These are phyloP conservation scores for Ottelia alismoides DNA, from an alignment of 106 monocot genomes.

Conservation along the genomic window DNA sequence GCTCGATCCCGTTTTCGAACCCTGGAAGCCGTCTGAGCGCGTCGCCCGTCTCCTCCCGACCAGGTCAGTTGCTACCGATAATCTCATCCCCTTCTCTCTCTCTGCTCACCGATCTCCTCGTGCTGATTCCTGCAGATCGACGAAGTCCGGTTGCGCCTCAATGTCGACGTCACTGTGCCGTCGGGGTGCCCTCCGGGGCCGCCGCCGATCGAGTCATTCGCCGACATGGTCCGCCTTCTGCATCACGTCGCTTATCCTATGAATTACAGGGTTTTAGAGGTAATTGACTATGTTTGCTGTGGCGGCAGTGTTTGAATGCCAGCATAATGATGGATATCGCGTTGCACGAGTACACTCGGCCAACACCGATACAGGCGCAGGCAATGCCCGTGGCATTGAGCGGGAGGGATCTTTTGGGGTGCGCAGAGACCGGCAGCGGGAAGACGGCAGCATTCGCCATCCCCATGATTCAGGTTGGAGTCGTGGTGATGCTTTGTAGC, in stretches of 20 bases:
- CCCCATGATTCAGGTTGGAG: slow-evolving; percentile 51
- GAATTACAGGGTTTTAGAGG: background rate
- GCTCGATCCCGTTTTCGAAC: slow-evolving; percentile 26
- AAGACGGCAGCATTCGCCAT: slow-evolving; percentile 61
- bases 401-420: slow-evolving; percentile 46
- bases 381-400: slow-evolving; percentile 49
- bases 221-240: slow-evolving; percentile 31
- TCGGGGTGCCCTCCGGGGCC: slow-evolving; percentile 24
- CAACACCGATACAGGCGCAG: slow-evolving; percentile 57
- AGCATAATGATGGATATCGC: slow-evolving; percentile 53
- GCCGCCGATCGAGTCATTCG: slow-evolving; percentile 43
- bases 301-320: slow-evolving; percentile 29
- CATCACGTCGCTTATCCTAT: too few relatives aligned
- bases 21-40: slow-evolving; percentile 42
- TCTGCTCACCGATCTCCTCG: background rate
- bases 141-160: slow-evolving; percentile 34
- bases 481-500: background rate
- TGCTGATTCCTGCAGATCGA: slow-evolving; percentile 27
- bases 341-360: slow-evolving; percentile 36
- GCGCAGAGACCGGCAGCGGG: slow-evolving; percentile 56
- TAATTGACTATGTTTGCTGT: background rate
- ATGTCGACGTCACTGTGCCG: slow-evolving; percentile 41
- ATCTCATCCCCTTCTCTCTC: background rate
- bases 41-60: slow-evolving; percentile 20
- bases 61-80: slow-evolving; percentile 13